phyloP scores from a whole-genome alignment of 2,329 filamentous ascomycete genomes.

The Colletotrichum spaethianum region DNA sequence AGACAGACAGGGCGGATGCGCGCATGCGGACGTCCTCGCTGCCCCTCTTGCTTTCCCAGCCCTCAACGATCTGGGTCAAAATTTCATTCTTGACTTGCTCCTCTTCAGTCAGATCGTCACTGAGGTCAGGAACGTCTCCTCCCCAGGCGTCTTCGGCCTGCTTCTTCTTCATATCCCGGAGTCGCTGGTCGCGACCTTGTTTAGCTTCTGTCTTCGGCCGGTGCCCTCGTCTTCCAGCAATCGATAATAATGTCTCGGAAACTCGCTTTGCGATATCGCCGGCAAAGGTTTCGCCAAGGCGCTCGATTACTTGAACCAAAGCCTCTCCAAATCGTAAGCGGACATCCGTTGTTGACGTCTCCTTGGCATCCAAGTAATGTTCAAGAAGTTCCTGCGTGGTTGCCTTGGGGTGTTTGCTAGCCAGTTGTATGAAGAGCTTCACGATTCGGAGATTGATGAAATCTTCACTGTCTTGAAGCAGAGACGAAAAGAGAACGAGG shows the following conservation, averaged over 20 bases:
- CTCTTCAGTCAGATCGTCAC: constrained; percentile 60
- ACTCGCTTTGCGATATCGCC: constrained; percentile 67
- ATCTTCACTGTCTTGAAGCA: constrained; percentile 77
- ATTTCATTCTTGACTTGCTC: constrained; percentile 64
- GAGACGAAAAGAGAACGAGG: constrained; percentile 73
- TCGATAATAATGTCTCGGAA: constrained; percentile 71
- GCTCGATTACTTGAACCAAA: constrained; percentile 74
- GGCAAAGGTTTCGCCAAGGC: constrained; percentile 68
- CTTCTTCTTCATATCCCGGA: constrained; percentile 62
- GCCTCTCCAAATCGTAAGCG: constrained; percentile 80
- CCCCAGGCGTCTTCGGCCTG: constrained; percentile 69
- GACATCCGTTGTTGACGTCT: constrained; percentile 72
- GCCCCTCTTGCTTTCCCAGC: constrained; percentile 42
- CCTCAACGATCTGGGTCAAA: constrained; percentile 50
- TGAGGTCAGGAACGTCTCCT: constrained; percentile 64
- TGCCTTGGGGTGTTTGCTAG: constrained; percentile 73
- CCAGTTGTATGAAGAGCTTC: constrained; percentile 74
- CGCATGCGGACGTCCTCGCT: constrained; percentile 70
- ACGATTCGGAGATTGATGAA: constrained; percentile 80
- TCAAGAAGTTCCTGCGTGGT: constrained; percentile 75
- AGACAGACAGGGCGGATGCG: constrained; percentile 77
- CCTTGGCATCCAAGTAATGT: constrained; percentile 75
- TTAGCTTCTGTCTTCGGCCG: constrained; percentile 71
- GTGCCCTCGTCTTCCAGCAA: constrained; percentile 75
- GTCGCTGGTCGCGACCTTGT: constrained; percentile 66